Evolutionary conservation across 2,329 filamentous ascomycete species (phyloP), one percentile per base, ranked within the genome.

Genomic region (Tolypocladium cylindrosporum): DNA sequence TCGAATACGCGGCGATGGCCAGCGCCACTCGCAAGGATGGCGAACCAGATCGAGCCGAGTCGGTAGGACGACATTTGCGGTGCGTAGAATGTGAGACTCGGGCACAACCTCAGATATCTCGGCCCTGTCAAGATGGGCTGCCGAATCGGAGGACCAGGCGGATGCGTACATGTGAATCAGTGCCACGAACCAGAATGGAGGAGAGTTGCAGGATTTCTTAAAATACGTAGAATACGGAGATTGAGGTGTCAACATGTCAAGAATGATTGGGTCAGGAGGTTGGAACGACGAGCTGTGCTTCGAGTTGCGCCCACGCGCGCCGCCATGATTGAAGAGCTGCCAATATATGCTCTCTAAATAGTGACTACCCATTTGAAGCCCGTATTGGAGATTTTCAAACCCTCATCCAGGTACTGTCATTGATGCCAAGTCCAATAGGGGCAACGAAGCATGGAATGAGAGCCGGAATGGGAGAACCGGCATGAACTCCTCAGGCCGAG

Each of bases 21-120:
- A 55, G 55, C 60, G 63, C 63, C 62, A 63, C 63, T 63, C 60
- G 59, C 58, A 58, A 62, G 54, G 50, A 48, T 55, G 55, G 34
- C 62, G 58, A 64, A 59, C 59, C 63, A 57, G 58, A 63, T 59
- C 24, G 14, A 42, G 13, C n/a, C 27, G 34, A 11, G 24, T 10
- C 8, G 41, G 36, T 41, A 14, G 27, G 39, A 57, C 55, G 36
- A 19, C 13, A 43, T 14, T 4, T 10, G 41, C 36, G n/a, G n/a
- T 51, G 31, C 3, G 16, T 36, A 8, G 19, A 36, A 55, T 10
- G 56, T 52, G 56, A 51, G 56, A 55, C 52, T 11, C 42, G 34
- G 51, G 16, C 27, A 34, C 27, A n/a, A n/a, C 27, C 27, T 9
- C 48, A 34, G 27, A 34, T 19, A 51, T 56, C 36, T 45, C 43